Conservation (phyloP, 169 alveolate species). For the Plasmodium gallinaceum region DNA sequence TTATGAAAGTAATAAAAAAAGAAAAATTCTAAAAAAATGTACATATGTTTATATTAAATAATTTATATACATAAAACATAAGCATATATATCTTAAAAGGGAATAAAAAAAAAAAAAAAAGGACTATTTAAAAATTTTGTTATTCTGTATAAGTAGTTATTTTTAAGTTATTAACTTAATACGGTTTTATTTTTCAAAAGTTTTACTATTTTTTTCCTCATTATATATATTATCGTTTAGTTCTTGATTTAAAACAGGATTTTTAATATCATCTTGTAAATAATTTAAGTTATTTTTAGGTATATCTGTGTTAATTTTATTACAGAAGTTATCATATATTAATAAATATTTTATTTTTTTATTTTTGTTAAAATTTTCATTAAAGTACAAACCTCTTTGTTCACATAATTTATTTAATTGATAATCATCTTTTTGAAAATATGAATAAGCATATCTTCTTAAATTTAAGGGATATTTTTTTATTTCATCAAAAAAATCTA, state of each 20-base stretch:
- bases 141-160: no score
- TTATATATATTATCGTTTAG: neutral
- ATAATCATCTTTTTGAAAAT: slow-evolving; percentile 41
- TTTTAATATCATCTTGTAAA: slow-evolving; percentile 25
- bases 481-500: slow-evolving; percentile 61
- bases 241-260: neutral
- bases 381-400: slow-evolving; percentile 64
- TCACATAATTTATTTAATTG: slow-evolving; percentile 66
- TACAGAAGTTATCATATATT: slow-evolving; percentile 67
- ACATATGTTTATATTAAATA: no score
- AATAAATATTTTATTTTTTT: slow-evolving; percentile 64
- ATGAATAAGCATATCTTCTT: slow-evolving; percentile 67
- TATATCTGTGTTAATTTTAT: slow-evolving; percentile 15
- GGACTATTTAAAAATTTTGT: no score
- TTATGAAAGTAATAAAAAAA: no score
- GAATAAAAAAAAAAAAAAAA: neutral
- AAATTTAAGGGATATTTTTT: slow-evolving; percentile 56
- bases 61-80: no score
- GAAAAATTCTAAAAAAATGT: no score
- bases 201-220: no score
- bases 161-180: no score
- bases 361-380: slow-evolving; percentile 43
- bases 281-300: slow-evolving; percentile 11
- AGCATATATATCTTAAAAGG: no score
- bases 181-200: no score